These are phyloP conservation scores for Alternaria dauci DNA, from an alignment of 2,329 filamentous ascomycete genomes.

Conservation along the genomic window DNA sequence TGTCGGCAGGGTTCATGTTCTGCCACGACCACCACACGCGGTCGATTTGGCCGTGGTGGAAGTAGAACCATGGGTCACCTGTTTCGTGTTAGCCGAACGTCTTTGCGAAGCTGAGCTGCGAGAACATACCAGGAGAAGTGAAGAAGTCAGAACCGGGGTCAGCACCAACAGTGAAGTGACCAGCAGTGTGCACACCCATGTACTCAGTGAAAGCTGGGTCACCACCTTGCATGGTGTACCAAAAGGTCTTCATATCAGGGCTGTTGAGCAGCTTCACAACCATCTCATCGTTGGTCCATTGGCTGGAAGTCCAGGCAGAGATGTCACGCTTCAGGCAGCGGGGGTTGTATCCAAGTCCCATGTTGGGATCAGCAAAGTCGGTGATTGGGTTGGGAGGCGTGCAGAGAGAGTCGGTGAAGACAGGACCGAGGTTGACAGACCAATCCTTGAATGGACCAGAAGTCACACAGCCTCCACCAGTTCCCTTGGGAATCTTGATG, in stretches of 20 bases:
- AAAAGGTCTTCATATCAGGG: constrained; percentile 49
- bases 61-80: constrained; percentile 49
- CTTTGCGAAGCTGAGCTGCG: not conserved
- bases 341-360: constrained; percentile 39
- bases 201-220: constrained; percentile 37
- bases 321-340: constrained; percentile 52
- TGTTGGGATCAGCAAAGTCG: constrained; percentile 37
- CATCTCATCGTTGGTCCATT: constrained; percentile 41
- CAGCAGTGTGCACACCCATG: constrained; percentile 55
- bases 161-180: constrained; percentile 56
- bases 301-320: constrained; percentile 34
- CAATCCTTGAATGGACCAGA: constrained; percentile 61
- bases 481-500: constrained; percentile 57
- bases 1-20: constrained; percentile 50
- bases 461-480: constrained; percentile 63
- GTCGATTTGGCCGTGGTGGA: constrained; percentile 59
- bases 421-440: constrained; percentile 58
- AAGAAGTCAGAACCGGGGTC: constrained; percentile 57
- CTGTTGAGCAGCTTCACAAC: constrained; percentile 37
- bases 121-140: constrained; percentile 47
- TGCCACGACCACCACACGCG: constrained; percentile 62
- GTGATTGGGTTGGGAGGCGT: constrained; percentile 36
- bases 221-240: constrained; percentile 51
- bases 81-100: constrained; percentile 40
- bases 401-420: constrained; percentile 49